Conservation (phyloP, 2,329 filamentous ascomycete genomes). For the Claviceps africana region DNA sequence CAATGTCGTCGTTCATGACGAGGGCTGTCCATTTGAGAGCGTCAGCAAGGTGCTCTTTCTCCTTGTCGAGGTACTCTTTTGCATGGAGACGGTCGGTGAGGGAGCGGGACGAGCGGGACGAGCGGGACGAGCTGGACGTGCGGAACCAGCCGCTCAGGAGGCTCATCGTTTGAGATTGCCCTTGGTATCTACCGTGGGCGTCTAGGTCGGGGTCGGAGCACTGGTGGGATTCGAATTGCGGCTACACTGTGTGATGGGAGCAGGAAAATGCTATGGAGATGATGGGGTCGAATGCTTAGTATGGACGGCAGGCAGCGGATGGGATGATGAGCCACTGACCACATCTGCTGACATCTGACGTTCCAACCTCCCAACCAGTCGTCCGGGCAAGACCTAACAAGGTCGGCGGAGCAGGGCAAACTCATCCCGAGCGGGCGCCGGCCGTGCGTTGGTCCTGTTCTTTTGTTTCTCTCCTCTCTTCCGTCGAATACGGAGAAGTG, state of each 20-base stretch:
- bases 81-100: conserved; percentile 16
- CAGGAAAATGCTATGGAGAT: not conserved
- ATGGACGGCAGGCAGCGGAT: not conserved
- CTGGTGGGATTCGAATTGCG: not conserved
- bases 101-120: conserved; percentile 32
- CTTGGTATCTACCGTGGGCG: not conserved
- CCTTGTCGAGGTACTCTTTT: conserved; percentile 22
- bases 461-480: not conserved
- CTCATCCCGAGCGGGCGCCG: not conserved
- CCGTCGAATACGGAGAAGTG: not conserved
- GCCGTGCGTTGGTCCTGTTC: not conserved
- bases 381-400: not conserved
- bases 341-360: not conserved
- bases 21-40: conserved; percentile 52
- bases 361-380: no score
- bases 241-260: not conserved
- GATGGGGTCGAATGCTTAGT: no score
- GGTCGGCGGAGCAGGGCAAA: not conserved
- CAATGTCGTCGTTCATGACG: conserved; percentile 84
- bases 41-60: conserved; percentile 41
- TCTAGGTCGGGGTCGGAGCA: not conserved
- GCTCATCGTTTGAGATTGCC: conserved; percentile 24
- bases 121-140: conserved; percentile 28
- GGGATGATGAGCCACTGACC: not conserved
- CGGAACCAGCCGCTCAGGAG: conserved; percentile 39